Conservation (phyloP, 805 yeast species). For the Candida andamanensis region DNA sequence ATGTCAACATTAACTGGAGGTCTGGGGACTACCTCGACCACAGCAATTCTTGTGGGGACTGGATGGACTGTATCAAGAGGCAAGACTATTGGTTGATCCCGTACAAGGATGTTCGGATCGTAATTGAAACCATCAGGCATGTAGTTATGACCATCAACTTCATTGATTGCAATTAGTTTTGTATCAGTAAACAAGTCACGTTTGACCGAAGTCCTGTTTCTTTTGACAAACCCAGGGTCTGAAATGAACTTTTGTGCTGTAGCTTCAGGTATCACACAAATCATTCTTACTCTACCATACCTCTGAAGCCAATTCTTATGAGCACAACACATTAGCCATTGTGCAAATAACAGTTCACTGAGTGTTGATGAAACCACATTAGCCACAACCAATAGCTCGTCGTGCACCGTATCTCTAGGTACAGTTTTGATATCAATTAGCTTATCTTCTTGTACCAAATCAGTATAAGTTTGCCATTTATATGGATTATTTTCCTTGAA, state of each 20-base stretch:
- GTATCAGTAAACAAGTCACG: slow-evolving; percentile 61
- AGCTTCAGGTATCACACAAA: slow-evolving; percentile 58
- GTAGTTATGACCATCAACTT: slow-evolving; percentile 14
- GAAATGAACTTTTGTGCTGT: slow-evolving; percentile 55
- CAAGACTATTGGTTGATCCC: slow-evolving; percentile 32
- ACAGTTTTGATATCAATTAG: slow-evolving; percentile 26
- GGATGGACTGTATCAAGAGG: slow-evolving; percentile 26
- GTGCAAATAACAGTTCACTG: slow-evolving; percentile 68
- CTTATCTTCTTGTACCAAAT: slow-evolving; percentile 43
- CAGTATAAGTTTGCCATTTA: slow-evolving; percentile 58
- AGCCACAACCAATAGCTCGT: slow-evolving; percentile 53
- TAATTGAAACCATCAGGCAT: slow-evolving; percentile 25
- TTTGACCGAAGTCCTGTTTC: slow-evolving; percentile 62
- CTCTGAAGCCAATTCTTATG: slow-evolving; percentile 69
- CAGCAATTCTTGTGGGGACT: slow-evolving; percentile 36
- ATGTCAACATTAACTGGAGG: slow-evolving; percentile 25
- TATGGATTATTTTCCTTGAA: slow-evolving; percentile 49
- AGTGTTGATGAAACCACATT: slow-evolving; percentile 46
- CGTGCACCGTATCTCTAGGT: slow-evolving; percentile 40
- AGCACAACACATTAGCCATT: slow-evolving; percentile 66
- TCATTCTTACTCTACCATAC: slow-evolving; percentile 68
- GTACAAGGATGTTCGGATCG: slow-evolving; percentile 32
- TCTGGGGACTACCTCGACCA: slow-evolving; percentile 52
- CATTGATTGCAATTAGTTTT: slow-evolving; percentile 47
- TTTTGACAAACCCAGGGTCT: slow-evolving; percentile 41